Evolutionary conservation across 78 protist genomes (phyloP).

Genomic region (Protostelium mycophagum): DNA sequence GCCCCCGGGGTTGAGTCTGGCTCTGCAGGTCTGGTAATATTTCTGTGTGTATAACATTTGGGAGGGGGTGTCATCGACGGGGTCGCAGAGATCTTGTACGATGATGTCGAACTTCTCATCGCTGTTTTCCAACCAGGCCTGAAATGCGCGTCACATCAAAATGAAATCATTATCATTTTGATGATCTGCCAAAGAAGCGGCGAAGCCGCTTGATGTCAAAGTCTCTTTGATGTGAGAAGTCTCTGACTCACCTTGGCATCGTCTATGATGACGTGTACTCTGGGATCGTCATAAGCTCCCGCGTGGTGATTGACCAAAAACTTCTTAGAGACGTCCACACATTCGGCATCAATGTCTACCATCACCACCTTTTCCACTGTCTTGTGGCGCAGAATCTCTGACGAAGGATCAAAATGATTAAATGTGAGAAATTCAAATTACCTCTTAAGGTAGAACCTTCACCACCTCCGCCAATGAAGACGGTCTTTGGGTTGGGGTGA

Average conservation of each 20-base stretch:
- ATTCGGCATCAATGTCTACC: conserved; percentile 55
- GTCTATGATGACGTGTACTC: conserved; percentile 37
- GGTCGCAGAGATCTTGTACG: conserved; percentile 58
- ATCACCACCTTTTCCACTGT: conserved; percentile 41
- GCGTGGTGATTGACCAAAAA: conserved; percentile 21
- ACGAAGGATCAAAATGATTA: neutral
- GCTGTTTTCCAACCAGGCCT: neutral
- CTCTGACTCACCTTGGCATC: conserved; percentile 29
- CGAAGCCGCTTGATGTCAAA: too few relatives aligned
- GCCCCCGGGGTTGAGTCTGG: conserved; percentile 48
- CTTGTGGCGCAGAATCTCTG: conserved; percentile 42
- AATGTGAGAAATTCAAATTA: neutral
- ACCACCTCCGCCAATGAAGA: conserved; percentile 69
- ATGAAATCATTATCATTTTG: neutral
- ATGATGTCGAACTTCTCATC: conserved; percentile 35
- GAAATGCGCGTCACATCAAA: neutral
- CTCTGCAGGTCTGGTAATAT: conserved; percentile 24
- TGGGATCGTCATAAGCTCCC: conserved; percentile 10
- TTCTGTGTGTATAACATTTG: conserved; percentile 36
- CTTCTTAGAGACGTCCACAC: conserved; percentile 27
- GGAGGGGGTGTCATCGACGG: conserved; percentile 55
- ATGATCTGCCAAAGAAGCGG: too few relatives aligned
- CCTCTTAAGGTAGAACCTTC: conserved; percentile 42
- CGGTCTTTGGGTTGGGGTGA: conserved; percentile 38
- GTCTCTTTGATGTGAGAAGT: neutral